phyloP scores from a whole-genome alignment of 345 rosid genomes.

The Murraya paniculata region DNA sequence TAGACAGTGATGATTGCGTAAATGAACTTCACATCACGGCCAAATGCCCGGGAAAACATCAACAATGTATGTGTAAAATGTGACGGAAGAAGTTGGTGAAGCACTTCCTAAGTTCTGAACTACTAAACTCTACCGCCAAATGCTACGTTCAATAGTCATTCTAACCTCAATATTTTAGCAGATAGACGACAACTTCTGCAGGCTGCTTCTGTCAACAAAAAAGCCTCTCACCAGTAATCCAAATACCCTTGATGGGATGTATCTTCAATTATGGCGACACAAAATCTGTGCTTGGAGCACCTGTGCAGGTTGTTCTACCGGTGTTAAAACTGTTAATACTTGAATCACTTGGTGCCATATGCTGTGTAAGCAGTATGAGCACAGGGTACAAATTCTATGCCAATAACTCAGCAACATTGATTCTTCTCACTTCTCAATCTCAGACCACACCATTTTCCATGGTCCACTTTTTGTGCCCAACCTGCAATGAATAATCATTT shows the following conservation, averaged over 20 bases:
- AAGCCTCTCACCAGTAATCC: neutral
- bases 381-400: neutral
- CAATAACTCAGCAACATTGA: constrained; percentile 7
- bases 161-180: neutral
- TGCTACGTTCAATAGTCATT: neutral
- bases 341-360: neutral
- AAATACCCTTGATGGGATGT: neutral
- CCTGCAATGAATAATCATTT: constrained; percentile 27
- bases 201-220: too few species aligned
- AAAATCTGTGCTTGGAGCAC: neutral
- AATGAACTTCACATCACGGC: neutral
- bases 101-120: neutral
- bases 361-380: neutral
- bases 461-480: constrained; percentile 64
- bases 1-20: neutral
- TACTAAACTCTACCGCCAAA: neutral
- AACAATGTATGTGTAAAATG: neutral
- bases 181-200: neutral
- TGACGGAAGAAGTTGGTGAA: neutral
- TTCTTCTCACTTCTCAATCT: constrained; percentile 35
- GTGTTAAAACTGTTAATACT: neutral
- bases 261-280: neutral
- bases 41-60: neutral
- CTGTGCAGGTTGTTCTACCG: neutral
- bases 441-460: constrained; percentile 55